Evolutionary conservation across 352 stramenopile genomes (phyloP).

Genomic region (Phytophthora hybrid): DNA sequence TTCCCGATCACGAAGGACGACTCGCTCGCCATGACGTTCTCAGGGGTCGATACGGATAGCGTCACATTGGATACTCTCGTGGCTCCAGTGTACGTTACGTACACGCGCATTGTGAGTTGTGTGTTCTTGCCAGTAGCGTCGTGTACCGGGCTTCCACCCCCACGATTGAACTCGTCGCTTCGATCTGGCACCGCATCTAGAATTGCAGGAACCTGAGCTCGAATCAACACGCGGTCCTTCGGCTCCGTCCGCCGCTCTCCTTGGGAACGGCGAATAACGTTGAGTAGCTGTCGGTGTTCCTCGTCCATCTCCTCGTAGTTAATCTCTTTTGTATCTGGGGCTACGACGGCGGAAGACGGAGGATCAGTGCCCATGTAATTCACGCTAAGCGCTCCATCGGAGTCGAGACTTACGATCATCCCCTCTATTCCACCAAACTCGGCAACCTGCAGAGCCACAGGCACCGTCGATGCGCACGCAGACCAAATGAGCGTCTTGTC

Average conservation of each 20-base stretch:
- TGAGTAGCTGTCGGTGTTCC: constrained; percentile 87
- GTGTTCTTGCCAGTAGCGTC: constrained; percentile 34
- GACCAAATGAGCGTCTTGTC: constrained; percentile 87
- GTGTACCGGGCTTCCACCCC: constrained; percentile 13
- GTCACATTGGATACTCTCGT: constrained; percentile 78
- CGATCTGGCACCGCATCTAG: constrained; percentile 63
- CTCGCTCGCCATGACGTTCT: constrained; percentile 69
- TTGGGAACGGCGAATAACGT: constrained; percentile 86
- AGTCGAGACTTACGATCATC: constrained; percentile 85
- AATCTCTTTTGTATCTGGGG: constrained; percentile 79
- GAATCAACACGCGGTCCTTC: constrained; percentile 81
- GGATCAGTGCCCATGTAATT: constrained; percentile 93
- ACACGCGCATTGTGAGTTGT: constrained; percentile 83
- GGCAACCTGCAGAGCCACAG: constrained; percentile 70
- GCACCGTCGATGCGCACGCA: constrained; percentile 59
- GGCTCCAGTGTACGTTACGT: constrained; percentile 85
- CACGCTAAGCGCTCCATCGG: constrained; percentile 75
- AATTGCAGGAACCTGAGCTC: constrained; percentile 71
- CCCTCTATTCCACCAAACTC: constrained; percentile 79
- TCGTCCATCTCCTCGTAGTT: constrained; percentile 94
- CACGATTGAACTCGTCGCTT: constrained; percentile 52
- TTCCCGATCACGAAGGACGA: constrained; percentile 75
- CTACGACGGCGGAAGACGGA: constrained; percentile 75
- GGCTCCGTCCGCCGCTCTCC: constrained; percentile 69
- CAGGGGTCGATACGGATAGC: constrained; percentile 69